Conservation (phyloP, 2,329 filamentous ascomycete genomes). For the Venturia oleaginea region DNA sequence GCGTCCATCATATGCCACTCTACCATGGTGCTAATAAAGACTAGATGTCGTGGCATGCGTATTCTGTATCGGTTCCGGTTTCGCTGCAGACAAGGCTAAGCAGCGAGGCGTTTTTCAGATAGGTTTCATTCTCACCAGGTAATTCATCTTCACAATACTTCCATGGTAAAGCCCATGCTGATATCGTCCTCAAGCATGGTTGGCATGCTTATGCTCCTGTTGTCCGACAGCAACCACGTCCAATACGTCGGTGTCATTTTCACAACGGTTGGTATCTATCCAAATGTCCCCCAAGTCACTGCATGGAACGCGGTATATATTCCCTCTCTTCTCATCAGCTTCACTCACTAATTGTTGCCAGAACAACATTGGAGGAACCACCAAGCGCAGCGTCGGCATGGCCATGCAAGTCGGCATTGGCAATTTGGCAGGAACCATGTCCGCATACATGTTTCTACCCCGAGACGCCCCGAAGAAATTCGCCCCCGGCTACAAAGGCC, state of each 20-base stretch:
- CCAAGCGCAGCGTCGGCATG: conserved; percentile 48
- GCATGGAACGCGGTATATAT: conserved; percentile 42
- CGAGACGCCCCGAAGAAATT: conserved; percentile 34
- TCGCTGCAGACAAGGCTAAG: conserved; percentile 8
- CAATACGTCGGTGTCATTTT: conserved; percentile 35
- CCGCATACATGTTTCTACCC: conserved; percentile 40
- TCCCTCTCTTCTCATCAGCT: not conserved
- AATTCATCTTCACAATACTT: not conserved
- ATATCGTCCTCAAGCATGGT: conserved; percentile 14
- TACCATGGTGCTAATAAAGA: no score
- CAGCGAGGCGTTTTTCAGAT: conserved; percentile 16
- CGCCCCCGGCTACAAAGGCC: conserved; percentile 36
- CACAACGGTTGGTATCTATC: conserved; percentile 40
- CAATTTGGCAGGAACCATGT: conserved; percentile 38
- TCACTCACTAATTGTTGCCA: conserved; percentile 16
- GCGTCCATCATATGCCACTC: no score
- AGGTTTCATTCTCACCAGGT: conserved; percentile 4
- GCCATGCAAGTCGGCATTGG: conserved; percentile 48
- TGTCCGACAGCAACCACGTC: conserved; percentile 23
- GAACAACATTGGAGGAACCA: conserved; percentile 47
- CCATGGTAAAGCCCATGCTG: not conserved
- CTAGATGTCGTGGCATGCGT: conserved; percentile 40
- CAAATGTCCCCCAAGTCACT: conserved; percentile 46
- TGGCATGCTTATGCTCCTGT: conserved; percentile 32
- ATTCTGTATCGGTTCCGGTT: conserved; percentile 14